These are phyloP conservation scores for Pochonia chlamydosporia DNA, from an alignment of 2,329 filamentous ascomycete species.

Conservation along the genomic window DNA sequence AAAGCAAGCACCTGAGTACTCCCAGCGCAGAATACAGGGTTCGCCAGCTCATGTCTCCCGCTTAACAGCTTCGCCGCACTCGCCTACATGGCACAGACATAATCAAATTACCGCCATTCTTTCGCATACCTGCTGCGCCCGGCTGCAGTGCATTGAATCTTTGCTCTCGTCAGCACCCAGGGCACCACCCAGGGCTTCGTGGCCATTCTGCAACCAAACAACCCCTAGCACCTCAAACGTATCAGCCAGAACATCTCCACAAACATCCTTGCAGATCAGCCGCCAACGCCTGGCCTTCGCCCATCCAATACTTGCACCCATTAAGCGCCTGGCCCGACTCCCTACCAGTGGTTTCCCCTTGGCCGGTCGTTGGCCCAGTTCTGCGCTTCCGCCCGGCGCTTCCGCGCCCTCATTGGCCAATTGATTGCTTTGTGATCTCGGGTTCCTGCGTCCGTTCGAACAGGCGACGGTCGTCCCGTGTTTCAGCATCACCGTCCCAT, in stretches of 20 bases:
- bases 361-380: conserved; percentile 2
- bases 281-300: background rate
- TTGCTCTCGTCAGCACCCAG: background rate
- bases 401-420: conserved; percentile 10
- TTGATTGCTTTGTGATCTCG: conserved; percentile 2
- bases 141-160: background rate
- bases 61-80: background rate
- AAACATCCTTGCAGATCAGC: conserved; percentile 1
- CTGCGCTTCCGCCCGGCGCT: conserved; percentile 9
- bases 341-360: background rate
- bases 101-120: background rate
- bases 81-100: background rate
- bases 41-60: background rate
- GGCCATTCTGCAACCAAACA: background rate
- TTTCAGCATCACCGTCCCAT: conserved; percentile 9
- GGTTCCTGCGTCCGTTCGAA: conserved; percentile 12
- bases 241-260: conserved; percentile 3
- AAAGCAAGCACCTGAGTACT: too few species aligned
- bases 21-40: too few species aligned
- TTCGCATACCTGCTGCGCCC: background rate
- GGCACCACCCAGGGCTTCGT: background rate
- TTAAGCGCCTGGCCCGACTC: background rate
- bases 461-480: conserved; percentile 9
- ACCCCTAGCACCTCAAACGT: background rate
- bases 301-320: background rate